A percentile compares a stretch with the other conserved stretches of the same genome.
These are phyloP conservation scores for Heritiera littoralis DNA, from an alignment of 345 rosid genomes.

Conservation along the genomic window DNA sequence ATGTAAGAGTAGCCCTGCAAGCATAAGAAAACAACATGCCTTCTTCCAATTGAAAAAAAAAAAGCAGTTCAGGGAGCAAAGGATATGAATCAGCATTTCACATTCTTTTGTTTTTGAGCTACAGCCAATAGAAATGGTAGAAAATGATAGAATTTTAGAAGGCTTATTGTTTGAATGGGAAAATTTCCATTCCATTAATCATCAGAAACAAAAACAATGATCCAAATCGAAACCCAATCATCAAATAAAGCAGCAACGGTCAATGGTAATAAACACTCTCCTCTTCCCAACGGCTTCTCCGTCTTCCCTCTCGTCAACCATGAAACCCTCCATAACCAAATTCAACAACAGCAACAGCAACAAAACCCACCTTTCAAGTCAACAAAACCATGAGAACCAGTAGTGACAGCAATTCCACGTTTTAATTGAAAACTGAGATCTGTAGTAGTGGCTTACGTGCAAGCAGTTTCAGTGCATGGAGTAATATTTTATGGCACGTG, in stretches of 20 bases:
- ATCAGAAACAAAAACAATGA: neutral
- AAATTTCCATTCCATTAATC: neutral
- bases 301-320: conserved; percentile 55
- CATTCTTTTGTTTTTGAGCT: neutral
- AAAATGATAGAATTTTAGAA: neutral
- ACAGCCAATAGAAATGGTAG: neutral
- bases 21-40: no score
- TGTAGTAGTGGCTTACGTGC: no score
- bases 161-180: conserved; percentile 7
- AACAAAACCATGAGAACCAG: no score
- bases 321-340: conserved; percentile 45
- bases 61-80: neutral
- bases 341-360: conserved; percentile 13
- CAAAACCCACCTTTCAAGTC: conserved; percentile 2
- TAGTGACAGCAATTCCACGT: no score
- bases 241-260: conserved; percentile 18
- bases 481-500: no score
- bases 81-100: neutral
- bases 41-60: no score
- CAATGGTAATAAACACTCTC: conserved; percentile 44
- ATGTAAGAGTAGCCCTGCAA: no score
- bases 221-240: neutral
- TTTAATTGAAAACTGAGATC: no score
- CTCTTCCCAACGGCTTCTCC: conserved; percentile 26
- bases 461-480: no score